Conservation (phyloP, 108 stramenopile genomes). For the Stephanodiscus triporus region DNA sequence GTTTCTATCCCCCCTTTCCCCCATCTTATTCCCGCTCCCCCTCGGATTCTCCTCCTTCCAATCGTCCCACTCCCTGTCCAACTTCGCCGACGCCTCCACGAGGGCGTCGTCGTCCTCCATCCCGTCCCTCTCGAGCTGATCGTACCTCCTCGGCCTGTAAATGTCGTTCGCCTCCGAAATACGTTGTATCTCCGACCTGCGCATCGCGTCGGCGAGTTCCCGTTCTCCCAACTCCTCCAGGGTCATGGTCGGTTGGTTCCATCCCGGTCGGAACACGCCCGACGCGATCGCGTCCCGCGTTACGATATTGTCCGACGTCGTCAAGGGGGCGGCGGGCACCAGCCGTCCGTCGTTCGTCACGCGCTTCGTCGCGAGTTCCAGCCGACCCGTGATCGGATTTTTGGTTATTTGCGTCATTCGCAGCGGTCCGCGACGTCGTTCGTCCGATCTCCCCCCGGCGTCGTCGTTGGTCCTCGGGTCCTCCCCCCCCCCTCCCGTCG, state of each 20-base stretch:
- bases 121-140: constrained; percentile 88
- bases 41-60: constrained; percentile 95
- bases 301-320: neutral
- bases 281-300: constrained; percentile 78
- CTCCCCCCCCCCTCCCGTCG: neutral
- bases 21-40: constrained; percentile 95
- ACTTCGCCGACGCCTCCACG: constrained; percentile 83
- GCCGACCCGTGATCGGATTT: constrained; percentile 65
- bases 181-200: constrained; percentile 75
- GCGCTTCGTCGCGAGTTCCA: constrained; percentile 73
- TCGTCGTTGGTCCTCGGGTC: neutral
- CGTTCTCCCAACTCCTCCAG: constrained; percentile 91
- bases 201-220: constrained; percentile 84
- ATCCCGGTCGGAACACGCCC: constrained; percentile 91
- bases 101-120: constrained; percentile 88
- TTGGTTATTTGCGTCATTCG: constrained; percentile 84
- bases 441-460: neutral
- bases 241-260: constrained; percentile 96
- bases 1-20: constrained; percentile 89
- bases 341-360: constrained; percentile 61
- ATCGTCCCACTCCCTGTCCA: constrained; percentile 96
- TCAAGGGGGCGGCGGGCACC: neutral
- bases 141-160: constrained; percentile 73
- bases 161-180: constrained; percentile 58
- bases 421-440: constrained; percentile 31